These are phyloP conservation scores for Astrephomene gubernaculifera DNA, from an alignment of 139 green algal genomes.

Conservation along the genomic window DNA sequence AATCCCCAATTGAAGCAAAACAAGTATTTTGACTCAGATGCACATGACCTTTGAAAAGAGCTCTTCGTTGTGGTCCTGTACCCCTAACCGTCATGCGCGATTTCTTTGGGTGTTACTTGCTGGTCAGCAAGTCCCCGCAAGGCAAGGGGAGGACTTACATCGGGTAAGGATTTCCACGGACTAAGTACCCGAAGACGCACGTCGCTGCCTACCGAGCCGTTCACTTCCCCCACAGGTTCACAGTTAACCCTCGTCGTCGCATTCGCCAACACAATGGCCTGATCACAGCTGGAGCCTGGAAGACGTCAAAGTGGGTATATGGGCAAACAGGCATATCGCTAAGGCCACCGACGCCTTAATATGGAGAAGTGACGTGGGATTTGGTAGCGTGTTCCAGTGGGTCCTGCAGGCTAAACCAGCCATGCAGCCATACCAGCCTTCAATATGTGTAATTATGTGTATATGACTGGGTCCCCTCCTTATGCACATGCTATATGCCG, in stretches of 20 bases:
- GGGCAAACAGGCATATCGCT: too few relatives aligned
- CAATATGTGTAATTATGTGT: too few relatives aligned
- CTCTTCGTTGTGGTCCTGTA: not conserved
- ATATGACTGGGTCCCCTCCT: too few relatives aligned
- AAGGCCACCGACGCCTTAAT: too few relatives aligned
- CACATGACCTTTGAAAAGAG: too few relatives aligned
- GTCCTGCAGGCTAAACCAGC: too few relatives aligned
- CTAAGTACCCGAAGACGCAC: not conserved
- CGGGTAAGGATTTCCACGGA: slow-evolving; percentile 44
- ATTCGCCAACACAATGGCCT: slow-evolving; percentile 96
- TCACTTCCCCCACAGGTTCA: slow-evolving; percentile 79
- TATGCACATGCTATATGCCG: too few relatives aligned
- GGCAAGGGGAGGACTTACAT: slow-evolving; percentile 66
- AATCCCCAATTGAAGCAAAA: too few relatives aligned
- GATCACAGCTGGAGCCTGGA: slow-evolving; percentile 76
- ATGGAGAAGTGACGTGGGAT: too few relatives aligned
- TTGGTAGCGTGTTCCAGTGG: too few relatives aligned
- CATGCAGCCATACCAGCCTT: too few relatives aligned
- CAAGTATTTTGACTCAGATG: too few relatives aligned
- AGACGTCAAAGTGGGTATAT: not conserved
- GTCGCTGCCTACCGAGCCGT: not conserved
- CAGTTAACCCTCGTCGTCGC: slow-evolving; percentile 87
- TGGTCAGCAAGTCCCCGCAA: slow-evolving; percentile 50
- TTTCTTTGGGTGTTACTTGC: slow-evolving; percentile 77
- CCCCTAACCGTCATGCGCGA: slow-evolving; percentile 43